Percentiles rank a stretch among this genome's conserved stretches.
Evolutionary conservation across 1,139 yeast species (phyloP).

Genomic region (Kodamaea ohmeri): DNA sequence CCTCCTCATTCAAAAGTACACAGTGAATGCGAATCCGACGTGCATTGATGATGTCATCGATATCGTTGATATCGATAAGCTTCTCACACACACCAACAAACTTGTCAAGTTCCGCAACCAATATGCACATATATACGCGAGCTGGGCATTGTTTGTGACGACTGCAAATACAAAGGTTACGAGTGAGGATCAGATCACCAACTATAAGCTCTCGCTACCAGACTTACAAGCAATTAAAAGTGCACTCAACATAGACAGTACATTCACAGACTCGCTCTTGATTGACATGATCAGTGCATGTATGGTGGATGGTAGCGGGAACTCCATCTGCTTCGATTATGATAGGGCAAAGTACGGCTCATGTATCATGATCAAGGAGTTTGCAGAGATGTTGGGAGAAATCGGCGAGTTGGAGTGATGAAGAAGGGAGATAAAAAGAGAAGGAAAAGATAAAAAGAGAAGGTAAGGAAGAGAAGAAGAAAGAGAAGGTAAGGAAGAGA

Average conservation of each 20-base stretch:
- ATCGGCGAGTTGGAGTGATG: constrained; percentile 35
- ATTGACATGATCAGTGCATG: constrained; percentile 47
- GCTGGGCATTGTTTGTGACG: constrained; percentile 37
- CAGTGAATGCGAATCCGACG: constrained; percentile 25
- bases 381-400: constrained; percentile 43
- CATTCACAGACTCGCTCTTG: constrained; percentile 33
- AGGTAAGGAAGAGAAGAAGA: too few species aligned
- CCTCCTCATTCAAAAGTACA: constrained; percentile 30
- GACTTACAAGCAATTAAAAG: constrained; percentile 34
- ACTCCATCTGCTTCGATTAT: constrained; percentile 31
- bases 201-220: constrained; percentile 28
- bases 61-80: constrained; percentile 42
- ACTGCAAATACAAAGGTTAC: constrained; percentile 16
- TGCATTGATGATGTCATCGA: constrained; percentile 30
- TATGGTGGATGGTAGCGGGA: constrained; percentile 28
- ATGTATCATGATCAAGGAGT: constrained; percentile 37
- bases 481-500: too few species aligned
- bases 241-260: constrained; percentile 25
- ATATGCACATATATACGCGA: constrained; percentile 26
- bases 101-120: constrained; percentile 37
- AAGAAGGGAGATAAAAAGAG: background rate
- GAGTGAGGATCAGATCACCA: constrained; percentile 10
- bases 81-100: constrained; percentile 27
- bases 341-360: constrained; percentile 28
- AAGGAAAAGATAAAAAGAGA: too few species aligned